Base-by-base conservation (phyloP, 2,329 filamentous ascomycete genomes). In the Calonectria hawksworthii region DNA sequence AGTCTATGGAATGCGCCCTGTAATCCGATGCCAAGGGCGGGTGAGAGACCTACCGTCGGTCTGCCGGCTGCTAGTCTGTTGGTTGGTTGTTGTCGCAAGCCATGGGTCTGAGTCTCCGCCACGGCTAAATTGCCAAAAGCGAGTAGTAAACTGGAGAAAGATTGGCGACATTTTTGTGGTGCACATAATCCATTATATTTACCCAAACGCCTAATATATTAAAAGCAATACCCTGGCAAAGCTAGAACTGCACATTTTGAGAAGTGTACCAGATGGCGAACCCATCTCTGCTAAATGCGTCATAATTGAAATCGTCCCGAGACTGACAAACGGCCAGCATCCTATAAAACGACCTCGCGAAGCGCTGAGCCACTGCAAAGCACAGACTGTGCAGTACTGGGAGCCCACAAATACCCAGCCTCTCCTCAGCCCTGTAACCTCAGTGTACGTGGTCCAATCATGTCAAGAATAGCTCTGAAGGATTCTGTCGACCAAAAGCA, bases 401-500 rank as follows among this genome's bases (percentile, higher is more conserved):
- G 38, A 30, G 36, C 59, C 36, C 54, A 61, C 54, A 61, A 41
- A 28, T 59, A 6, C 56, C n/a, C 56, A 61, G 34, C 56, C 56
- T 36, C 54, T 56, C 5, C 28, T 36, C 54, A 38, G n/a, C 54
- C 54, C 56, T 41, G 56, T 41, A 28, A 28, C 34, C 34, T 28
- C 11, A n/a, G 2, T 9, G n/a, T 50, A 65, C 61, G 61, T 47
- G 61, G 61, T 50, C 61, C 61, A 65, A 65, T 65, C 38, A 32
- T 65, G 30, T 47, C 9, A 16, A 32, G 14, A 26, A 30, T 21
- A 26, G 23, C 61, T 23, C 21, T 23, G 61, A n/a, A 64, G 18
- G 38, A 34, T 32, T 65, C 26, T 30, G 28, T 14, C 28, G 41
- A 11, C 21, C 38, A 47, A 32, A n/a, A 61, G 10, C 11, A 41